Evolutionary conservation across 1,284 basidiomycete genomes (phyloP), one percentile per base, ranked within the genome.

Genomic region (Cutaneotrichosporon dermatis): DNA sequence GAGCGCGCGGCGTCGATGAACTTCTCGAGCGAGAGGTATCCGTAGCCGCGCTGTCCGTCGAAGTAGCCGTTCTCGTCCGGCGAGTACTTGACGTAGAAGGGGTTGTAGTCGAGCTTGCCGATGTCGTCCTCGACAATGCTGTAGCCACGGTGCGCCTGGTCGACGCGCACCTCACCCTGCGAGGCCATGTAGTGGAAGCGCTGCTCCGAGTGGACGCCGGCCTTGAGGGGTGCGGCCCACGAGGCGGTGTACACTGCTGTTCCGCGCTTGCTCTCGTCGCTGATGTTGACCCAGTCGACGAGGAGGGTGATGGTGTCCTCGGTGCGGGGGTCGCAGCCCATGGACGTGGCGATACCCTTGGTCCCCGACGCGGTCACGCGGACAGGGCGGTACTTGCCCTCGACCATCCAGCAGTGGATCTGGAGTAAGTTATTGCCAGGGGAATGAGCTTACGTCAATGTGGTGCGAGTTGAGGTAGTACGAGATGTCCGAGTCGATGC

Each of bases 391-490:
- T 69, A 77, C 68, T 83, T 86, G 68, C 86, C 89, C 71, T 92
- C 88, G 63, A 92, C 82, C 69, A 94, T 90, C 92, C 92, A 94
- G 79, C 87, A 88, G 79, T 89, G 90, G 69, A 92, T 90, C 71
- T 75, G 56, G 13, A 13, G 44, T 67, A 48, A 55, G 59, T 66
- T 89, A 2, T 2, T 12, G 88, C 25, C 25, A 25, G 25, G 25
- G 25, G 69, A 91, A 88, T 75, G 8, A 13, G 91, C 74, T 73
- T 46, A 79, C 69, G 53, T 78, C 77, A 59, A 94, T 89, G 78
- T 95, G 92, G 76, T 94, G 92, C 37, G 90, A 92, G 63, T 92
- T 94, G 66, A 95, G 86, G 76, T 96, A 95, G 79, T 94, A 95
- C 64, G 71, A 70, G 64, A 93, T 93, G 70, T 94, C 92, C 34